phyloP scores from a whole-genome alignment of 2,329 filamentous ascomycete genomes.

The Alternaria viburni region DNA sequence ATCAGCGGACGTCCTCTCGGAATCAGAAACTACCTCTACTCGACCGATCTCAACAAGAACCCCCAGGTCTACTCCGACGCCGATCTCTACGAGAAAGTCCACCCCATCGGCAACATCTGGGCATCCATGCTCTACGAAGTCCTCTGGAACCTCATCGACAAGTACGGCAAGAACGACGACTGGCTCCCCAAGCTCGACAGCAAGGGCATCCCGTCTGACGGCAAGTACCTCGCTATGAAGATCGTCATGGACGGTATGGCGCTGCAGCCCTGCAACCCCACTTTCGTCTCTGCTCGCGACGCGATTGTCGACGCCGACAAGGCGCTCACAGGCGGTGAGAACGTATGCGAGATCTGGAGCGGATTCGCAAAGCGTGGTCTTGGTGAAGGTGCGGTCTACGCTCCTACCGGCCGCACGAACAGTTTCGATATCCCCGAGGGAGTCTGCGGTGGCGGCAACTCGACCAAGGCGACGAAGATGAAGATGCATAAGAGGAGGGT shows the following conservation, averaged over 20 bases:
- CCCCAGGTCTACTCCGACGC: conserved; percentile 58
- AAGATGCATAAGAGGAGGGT: neutral
- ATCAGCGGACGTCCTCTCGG: conserved; percentile 53
- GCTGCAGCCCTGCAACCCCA: conserved; percentile 64
- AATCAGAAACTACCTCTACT: conserved; percentile 60
- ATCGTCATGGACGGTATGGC: conserved; percentile 61
- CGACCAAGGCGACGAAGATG: neutral
- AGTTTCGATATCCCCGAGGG: conserved; percentile 33
- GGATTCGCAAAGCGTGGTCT: conserved; percentile 65
- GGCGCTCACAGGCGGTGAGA: conserved; percentile 58
- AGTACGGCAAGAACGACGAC: conserved; percentile 59
- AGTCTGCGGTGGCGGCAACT: conserved; percentile 9
- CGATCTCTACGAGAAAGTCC: conserved; percentile 51
- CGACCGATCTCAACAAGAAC: conserved; percentile 58
- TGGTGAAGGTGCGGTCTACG: conserved; percentile 46
- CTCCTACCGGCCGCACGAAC: conserved; percentile 21
- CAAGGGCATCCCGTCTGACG: conserved; percentile 59
- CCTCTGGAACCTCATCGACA: conserved; percentile 64
- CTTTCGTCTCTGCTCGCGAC: conserved; percentile 60
- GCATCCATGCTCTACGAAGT: conserved; percentile 62
- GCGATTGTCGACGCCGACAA: conserved; percentile 64
- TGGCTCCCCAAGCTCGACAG: conserved; percentile 52
- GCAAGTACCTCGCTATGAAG: conserved; percentile 60
- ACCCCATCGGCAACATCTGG: conserved; percentile 61
- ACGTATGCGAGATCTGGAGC: conserved; percentile 61